Conservation (phyloP, 805 yeast genomes). For the Suhomyces prunicola region DNA sequence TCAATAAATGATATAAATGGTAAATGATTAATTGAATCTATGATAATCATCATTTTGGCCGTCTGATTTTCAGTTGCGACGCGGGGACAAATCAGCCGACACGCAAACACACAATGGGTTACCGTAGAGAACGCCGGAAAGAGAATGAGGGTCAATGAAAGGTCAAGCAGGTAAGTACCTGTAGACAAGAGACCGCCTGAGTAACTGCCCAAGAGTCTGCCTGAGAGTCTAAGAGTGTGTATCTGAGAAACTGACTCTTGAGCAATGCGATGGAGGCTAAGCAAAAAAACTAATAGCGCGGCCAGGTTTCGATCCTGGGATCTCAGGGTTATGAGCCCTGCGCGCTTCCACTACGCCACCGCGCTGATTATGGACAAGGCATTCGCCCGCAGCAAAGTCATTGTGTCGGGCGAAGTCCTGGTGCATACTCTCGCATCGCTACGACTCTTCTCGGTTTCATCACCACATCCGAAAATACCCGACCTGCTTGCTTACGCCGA, state of each 20-base stretch:
- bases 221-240: too few species aligned
- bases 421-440: neutral
- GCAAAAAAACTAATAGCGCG: slow-evolving; percentile 59
- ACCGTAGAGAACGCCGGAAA: too few species aligned
- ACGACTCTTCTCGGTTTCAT: neutral
- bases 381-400: neutral
- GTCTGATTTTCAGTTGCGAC: neutral
- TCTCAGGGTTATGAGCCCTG: slow-evolving; percentile 99
- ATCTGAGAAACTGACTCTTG: too few species aligned
- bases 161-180: too few species aligned
- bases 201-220: too few species aligned
- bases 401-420: neutral
- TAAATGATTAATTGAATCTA: too few species aligned
- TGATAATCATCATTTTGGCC: too few species aligned
- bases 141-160: neutral
- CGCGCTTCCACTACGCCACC: slow-evolving; percentile 99
- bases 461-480: neutral
- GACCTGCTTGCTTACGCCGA: neutral
- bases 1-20: too few species aligned
- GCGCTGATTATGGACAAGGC: slow-evolving; percentile 49
- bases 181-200: too few species aligned
- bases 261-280: too few species aligned
- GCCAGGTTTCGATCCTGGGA: slow-evolving; percentile 96
- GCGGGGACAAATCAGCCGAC: neutral
- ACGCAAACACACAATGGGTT: too few species aligned